These are phyloP conservation scores for Rostrohypoxylon terebratum DNA, from an alignment of 495 filamentous ascomycete species.

Conservation along the genomic window DNA sequence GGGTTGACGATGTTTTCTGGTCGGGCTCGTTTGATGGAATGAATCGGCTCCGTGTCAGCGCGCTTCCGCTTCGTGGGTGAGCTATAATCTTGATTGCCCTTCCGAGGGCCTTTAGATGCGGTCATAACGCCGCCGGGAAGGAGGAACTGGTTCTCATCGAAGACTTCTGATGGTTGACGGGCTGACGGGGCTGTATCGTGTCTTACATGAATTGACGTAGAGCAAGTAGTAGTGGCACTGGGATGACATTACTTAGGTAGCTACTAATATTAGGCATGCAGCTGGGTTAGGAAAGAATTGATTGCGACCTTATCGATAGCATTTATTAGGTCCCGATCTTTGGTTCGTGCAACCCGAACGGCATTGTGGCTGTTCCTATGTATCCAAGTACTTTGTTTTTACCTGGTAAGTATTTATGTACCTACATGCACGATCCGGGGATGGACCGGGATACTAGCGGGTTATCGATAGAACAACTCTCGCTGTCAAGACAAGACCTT, in stretches of 20 bases:
- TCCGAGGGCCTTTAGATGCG: constrained; percentile 10
- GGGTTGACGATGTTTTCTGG: constrained; percentile 38
- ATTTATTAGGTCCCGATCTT: not conserved
- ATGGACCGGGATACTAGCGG: not conserved
- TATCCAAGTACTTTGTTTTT: not conserved
- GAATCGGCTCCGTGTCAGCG: constrained; percentile 34
- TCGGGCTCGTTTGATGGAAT: constrained; percentile 41
- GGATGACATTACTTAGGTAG: not conserved
- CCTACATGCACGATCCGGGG: not conserved
- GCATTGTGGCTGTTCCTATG: not conserved
- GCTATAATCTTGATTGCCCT: constrained; percentile 11
- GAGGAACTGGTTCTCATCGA: constrained; percentile 15
- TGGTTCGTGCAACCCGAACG: not conserved
- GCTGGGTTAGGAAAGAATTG: constrained; percentile 1
- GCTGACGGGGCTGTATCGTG: not conserved
- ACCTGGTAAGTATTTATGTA: not conserved
- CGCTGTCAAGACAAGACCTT: not conserved
- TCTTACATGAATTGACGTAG: not conserved
- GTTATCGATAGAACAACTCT: not conserved
- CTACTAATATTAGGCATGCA: not conserved
- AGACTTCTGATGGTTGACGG: not conserved
- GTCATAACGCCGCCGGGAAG: constrained; percentile 32
- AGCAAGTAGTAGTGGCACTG: constrained; percentile 8
- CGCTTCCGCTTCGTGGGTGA: constrained; percentile 44
- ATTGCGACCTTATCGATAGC: constrained; percentile 30